These are phyloP conservation scores for Phyllosticta citribraziliensis DNA, from an alignment of 2,329 filamentous ascomycete species.

Conservation along the genomic window DNA sequence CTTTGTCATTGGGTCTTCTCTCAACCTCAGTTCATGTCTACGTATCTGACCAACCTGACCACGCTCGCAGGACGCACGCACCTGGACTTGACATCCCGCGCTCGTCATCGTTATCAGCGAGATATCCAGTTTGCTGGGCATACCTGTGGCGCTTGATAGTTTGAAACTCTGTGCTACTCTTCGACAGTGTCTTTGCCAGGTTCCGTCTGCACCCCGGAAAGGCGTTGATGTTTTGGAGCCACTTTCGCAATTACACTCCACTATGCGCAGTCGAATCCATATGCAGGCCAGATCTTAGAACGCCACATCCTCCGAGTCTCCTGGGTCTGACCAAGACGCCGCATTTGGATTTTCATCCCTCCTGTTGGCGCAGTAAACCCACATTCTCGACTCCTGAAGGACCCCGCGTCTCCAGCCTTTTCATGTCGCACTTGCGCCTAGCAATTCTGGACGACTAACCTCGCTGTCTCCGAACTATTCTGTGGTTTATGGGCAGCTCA, in stretches of 20 bases:
- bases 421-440: not conserved
- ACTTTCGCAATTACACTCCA: not conserved
- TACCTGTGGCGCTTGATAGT: not conserved
- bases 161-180: not conserved
- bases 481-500: not conserved
- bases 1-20: not conserved
- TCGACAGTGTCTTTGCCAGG: not conserved
- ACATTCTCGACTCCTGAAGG: not conserved
- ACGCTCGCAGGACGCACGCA: not conserved
- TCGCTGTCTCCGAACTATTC: not conserved
- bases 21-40: not conserved
- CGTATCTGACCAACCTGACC: not conserved
- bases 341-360: not conserved
- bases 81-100: not conserved
- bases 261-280: not conserved
- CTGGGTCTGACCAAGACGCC: not conserved
- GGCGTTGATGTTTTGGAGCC: not conserved
- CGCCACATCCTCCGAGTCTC: slow-evolving; percentile 1
- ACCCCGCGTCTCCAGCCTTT: not conserved
- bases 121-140: not conserved
- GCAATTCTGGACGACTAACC: not conserved
- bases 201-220: not conserved
- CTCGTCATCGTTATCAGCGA: not conserved
- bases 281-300: not conserved
- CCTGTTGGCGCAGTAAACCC: not conserved